These are phyloP conservation scores for Agrocybe chaxingu DNA, from an alignment of 768 basidiomycete species.

Conservation along the genomic window DNA sequence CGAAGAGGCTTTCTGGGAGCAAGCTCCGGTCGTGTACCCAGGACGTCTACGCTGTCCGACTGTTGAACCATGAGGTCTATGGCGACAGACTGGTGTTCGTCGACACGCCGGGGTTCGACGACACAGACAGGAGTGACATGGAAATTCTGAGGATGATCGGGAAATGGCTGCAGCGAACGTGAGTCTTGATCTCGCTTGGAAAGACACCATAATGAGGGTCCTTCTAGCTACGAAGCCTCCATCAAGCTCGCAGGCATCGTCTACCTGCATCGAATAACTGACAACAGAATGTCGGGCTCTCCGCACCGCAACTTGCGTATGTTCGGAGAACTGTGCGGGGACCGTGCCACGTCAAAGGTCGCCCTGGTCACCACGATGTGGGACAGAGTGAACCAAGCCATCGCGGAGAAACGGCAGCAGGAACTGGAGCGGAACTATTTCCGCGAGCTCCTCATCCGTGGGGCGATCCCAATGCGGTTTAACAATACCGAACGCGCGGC, in stretches of 20 bases:
- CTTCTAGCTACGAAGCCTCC: too few species aligned
- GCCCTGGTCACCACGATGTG: conserved; percentile 51
- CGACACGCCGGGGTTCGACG: conserved; percentile 14
- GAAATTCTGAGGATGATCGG: conserved; percentile 8
- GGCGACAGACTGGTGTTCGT: conserved; percentile 9
- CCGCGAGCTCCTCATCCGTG: conserved; percentile 10
- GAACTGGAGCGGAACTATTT: conserved; percentile 15
- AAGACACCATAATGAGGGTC: conserved; percentile 2
- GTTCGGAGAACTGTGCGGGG: conserved; percentile 46
- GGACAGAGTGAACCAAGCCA: conserved; percentile 25
- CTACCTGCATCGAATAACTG: conserved; percentile 42
- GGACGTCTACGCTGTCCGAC: background rate
- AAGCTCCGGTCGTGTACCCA: background rate
- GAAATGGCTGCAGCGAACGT: conserved; percentile 7
- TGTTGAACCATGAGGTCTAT: background rate
- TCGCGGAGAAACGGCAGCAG: conserved; percentile 6
- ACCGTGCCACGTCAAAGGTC: conserved; percentile 38
- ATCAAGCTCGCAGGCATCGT: conserved; percentile 29
- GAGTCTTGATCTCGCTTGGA: background rate
- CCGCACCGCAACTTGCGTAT: conserved; percentile 40
- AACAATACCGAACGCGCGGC: conserved; percentile 7
- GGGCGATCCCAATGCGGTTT: conserved; percentile 7
- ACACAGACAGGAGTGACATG: conserved; percentile 2
- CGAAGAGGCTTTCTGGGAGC: background rate
- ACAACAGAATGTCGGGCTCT: conserved; percentile 37